These are phyloP conservation scores for Noccaea caerulescens DNA, from an alignment of 345 rosid species.

Conservation along the genomic window DNA sequence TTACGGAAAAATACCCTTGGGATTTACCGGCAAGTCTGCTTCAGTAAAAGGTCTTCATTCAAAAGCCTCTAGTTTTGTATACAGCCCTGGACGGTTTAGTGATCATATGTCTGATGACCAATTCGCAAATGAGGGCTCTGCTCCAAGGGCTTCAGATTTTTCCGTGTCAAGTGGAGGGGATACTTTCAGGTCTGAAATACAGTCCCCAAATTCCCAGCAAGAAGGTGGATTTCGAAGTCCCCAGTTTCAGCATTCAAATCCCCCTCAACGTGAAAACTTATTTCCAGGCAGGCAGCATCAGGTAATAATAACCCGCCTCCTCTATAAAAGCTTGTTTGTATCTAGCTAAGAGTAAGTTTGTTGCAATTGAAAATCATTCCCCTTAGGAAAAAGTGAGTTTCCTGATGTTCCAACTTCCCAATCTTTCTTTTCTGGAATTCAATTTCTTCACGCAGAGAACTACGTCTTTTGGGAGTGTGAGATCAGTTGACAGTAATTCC, in stretches of 20 bases:
- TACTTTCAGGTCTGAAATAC: conserved; percentile 60
- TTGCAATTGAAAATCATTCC: conserved; percentile 1
- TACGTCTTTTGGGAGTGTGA: conserved; percentile 69
- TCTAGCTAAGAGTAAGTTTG: conserved; percentile 17
- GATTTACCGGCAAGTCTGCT: conserved; percentile 83
- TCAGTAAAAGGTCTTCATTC: conserved; percentile 73
- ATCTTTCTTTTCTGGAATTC: conserved; percentile 35
- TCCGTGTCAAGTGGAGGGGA: conserved; percentile 87
- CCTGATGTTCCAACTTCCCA: conserved; percentile 27
- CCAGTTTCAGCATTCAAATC: conserved; percentile 54
- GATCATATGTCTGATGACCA: conserved; percentile 71
- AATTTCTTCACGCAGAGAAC: conserved; percentile 63
- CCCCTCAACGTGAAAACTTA: conserved; percentile 47
- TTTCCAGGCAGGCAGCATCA: conserved; percentile 52
- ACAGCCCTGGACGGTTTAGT: conserved; percentile 76
- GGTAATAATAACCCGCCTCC: conserved; percentile 32
- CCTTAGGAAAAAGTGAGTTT: conserved; percentile 17
- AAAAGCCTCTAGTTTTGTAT: conserved; percentile 71
- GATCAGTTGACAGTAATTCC: conserved; percentile 66
- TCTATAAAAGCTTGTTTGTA: conserved; percentile 29
- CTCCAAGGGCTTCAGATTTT: conserved; percentile 78
- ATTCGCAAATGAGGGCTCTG: conserved; percentile 86
- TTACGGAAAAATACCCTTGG: conserved; percentile 71
- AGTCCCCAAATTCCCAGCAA: conserved; percentile 75
- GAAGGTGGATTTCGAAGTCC: conserved; percentile 67